These are phyloP conservation scores for Dendrobium catenatum DNA, from an alignment of 106 monocot species.

Conservation along the genomic window DNA sequence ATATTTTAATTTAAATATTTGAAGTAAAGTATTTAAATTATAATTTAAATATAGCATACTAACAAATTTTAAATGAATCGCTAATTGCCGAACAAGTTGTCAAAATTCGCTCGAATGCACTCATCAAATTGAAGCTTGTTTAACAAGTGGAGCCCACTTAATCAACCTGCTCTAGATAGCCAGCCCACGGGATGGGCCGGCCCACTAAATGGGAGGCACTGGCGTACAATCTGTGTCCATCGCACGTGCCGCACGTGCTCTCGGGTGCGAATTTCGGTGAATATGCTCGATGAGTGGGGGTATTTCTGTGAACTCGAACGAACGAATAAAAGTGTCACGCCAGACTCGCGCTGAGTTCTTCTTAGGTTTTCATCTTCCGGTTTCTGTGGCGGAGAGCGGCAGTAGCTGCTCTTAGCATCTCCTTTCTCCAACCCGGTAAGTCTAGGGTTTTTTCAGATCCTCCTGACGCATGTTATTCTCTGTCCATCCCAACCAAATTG, in stretches of 20 bases:
- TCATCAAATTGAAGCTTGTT: too few species aligned
- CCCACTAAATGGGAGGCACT: too few species aligned
- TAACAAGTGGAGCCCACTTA: too few species aligned
- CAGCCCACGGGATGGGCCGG: too few species aligned
- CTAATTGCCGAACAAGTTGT: too few species aligned
- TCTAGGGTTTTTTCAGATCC: not conserved
- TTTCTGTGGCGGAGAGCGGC: slow-evolving; percentile 1
- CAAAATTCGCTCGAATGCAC: too few species aligned
- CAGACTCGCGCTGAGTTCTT: not conserved
- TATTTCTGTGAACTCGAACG: not conserved
- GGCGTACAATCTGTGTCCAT: too few species aligned
- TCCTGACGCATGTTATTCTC: not conserved
- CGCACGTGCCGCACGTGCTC: not conserved
- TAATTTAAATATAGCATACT: too few species aligned
- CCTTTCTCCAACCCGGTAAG: not conserved
- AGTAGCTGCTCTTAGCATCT: not conserved
- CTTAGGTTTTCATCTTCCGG: slow-evolving; percentile 1
- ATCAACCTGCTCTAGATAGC: too few species aligned
- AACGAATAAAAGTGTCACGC: not conserved
- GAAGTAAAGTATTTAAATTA: too few species aligned
- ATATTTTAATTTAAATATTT: too few species aligned
- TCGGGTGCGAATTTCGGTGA: not conserved
- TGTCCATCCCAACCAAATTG: not conserved
- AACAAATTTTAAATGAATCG: too few species aligned
- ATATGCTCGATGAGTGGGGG: not conserved